Evolutionary conservation across 129 eudicot species (phyloP).

Genomic region (Flaveria ramosissima): DNA sequence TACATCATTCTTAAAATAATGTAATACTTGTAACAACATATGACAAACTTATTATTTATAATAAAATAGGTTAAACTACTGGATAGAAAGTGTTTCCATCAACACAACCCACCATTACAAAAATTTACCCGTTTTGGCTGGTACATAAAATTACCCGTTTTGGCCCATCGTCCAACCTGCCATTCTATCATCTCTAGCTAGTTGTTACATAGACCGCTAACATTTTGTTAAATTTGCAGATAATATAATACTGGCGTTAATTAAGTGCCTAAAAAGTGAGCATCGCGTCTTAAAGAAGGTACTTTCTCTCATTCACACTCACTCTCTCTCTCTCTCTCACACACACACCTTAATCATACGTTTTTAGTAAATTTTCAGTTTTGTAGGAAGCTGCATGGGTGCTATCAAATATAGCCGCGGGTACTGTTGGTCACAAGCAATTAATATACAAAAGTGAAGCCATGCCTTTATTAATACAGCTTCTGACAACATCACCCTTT

Average conservation of each 20-base stretch:
- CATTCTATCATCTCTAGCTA: constrained; percentile 1
- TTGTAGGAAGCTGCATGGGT: constrained; percentile 98
- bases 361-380: background rate
- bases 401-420: constrained; percentile 93
- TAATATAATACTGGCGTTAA: constrained; percentile 60
- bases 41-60: background rate
- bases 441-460: constrained; percentile 75
- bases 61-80: background rate
- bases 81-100: background rate
- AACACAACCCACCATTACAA: background rate
- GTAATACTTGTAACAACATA: background rate
- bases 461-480: constrained; percentile 49
- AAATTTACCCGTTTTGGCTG: background rate
- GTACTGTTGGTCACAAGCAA: constrained; percentile 74
- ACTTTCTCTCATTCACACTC: background rate
- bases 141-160: background rate
- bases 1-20: background rate
- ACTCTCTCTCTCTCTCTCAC: background rate
- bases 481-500: constrained; percentile 69
- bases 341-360: background rate
- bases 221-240: constrained; percentile 43
- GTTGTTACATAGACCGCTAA: constrained; percentile 4
- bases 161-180: background rate
- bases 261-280: constrained; percentile 78
- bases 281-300: constrained; percentile 99